Base-by-base conservation (phyloP, 1,284 basidiomycete genomes). In the Retiboletus flavoniger region DNA sequence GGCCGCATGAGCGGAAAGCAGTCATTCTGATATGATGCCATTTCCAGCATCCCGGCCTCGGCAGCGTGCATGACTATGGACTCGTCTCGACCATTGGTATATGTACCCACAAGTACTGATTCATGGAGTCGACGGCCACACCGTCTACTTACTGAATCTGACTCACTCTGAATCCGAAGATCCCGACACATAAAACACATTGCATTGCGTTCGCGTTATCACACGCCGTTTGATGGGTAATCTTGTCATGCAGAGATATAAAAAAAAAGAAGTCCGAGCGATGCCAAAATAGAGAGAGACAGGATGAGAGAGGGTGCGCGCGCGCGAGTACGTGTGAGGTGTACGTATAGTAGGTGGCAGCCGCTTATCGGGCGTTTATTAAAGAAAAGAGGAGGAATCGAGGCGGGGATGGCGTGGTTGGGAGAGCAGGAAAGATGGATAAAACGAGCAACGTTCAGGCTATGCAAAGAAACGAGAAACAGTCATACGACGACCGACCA, bases 361-460 rank as follows among this genome's bases (percentile, higher is more conserved):
- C 41, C 45, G 29, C 36, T 41, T 29, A n/a, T 16, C n/a, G 35
- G 40, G 46, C 28, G 19, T 29, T 53, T 38, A 47, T 38, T 57
- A 42, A 14, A 10, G 21, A 44, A 2, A 26, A 35, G 36, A 53
- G 3, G 14, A 32, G n/a, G 41, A 21, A 49, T n/a, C 51, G 28
- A 14, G 44, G 3, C 31, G 14, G 34, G 9, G 21, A 41, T 14
- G 39, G 39, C 39, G 39, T 16, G 7, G 24, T 11, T 16, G 31
- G 7, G 17, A 31, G 10, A 54, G 28, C n/a, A 10, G 29, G 10
- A 41, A 29, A 26, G 26, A 24, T 35, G 38, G 41, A 19, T 13
- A 40, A 46, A 32, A 36, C 6, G 13, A 53, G 44, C 29, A 61
- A 48, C 21, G 63, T 62, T 61, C 60, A 31, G 26, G 31, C 28